These are phyloP conservation scores for Xylaria arbuscula DNA, from an alignment of 2,329 filamentous ascomycete species.

Conservation along the genomic window DNA sequence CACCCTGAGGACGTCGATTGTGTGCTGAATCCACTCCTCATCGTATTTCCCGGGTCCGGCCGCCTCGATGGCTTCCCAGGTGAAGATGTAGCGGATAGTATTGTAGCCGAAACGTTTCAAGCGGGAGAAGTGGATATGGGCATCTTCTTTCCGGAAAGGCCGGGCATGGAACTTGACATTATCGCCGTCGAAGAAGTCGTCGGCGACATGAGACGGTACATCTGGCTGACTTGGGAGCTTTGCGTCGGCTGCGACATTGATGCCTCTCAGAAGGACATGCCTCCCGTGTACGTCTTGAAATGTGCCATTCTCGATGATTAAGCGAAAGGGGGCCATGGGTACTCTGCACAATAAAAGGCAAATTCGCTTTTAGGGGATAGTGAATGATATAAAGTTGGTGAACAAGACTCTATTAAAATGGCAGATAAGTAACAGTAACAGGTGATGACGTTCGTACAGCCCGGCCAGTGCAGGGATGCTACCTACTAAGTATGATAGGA, in stretches of 20 bases:
- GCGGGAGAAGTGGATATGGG: slow-evolving; percentile 85
- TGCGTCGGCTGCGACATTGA: slow-evolving; percentile 91
- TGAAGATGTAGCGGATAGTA: slow-evolving; percentile 95
- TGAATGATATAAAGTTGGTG: neutral
- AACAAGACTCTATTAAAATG: neutral
- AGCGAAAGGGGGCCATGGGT: slow-evolving; percentile 76
- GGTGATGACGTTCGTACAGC: slow-evolving; percentile 26
- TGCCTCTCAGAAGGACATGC: slow-evolving; percentile 89
- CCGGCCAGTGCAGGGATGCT: slow-evolving; percentile 12
- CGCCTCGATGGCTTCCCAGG: slow-evolving; percentile 98
- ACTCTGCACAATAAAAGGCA: neutral
- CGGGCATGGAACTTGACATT: slow-evolving; percentile 87
- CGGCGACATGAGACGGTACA: slow-evolving; percentile 79
- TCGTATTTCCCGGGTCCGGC: slow-evolving; percentile 92
- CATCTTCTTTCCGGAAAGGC: slow-evolving; percentile 85
- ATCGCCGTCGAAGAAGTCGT: slow-evolving; percentile 92
- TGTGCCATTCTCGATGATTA: slow-evolving; percentile 85
- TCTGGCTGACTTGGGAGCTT: slow-evolving; percentile 88
- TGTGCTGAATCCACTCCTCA: slow-evolving; percentile 91
- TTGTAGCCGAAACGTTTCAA: slow-evolving; percentile 94
- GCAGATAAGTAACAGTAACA: neutral
- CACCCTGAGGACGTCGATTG: slow-evolving; percentile 82
- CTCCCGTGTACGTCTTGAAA: slow-evolving; percentile 86
- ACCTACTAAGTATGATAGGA: neutral
- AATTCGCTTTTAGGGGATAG: neutral